Evolutionary conservation across 2,329 filamentous ascomycete genomes (phyloP), one percentile per base, ranked within the genome.

Genomic region (Fusarium illudens): DNA sequence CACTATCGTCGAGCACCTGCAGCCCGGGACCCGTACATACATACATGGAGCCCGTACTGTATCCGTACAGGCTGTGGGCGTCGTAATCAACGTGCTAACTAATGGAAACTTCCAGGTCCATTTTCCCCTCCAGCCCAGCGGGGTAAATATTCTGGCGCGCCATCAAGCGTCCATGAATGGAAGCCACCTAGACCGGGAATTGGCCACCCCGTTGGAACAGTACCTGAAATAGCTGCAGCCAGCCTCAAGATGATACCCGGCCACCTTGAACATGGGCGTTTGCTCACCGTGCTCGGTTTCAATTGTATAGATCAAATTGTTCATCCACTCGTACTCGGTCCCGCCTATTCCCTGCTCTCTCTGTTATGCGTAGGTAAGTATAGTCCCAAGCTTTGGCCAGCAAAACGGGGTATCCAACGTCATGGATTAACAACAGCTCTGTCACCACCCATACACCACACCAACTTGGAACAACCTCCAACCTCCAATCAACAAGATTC

Each of bases 371-470:
- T 34, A 22, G 17, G n/a, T 10, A 17, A n/a, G 36, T 20, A 17
- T 5, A 19, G 27, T 12, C 11, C 49, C 15, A 34, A 51, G 49
- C 49, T 34, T 25, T 34, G 30, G 30, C 30, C 49, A 17, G 13
- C 32, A 36, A 32, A 17, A 9, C 8, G n/a, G 3, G 12, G 30
- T 12, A 25, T 17, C 15, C 13, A 50, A 36, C 32, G 49, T 51
- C 65, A 67, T 67, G 37, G 51, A 30, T 30, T 25, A 59, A 49
- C 58, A 60, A 58, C n/a, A n/a, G n/a, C n/a, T 19, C 17, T 62
- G 33, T 42, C 50, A 44, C 22, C 29, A n/a, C 17, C 34, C 17
- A 49, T n/a, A 34, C 46, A 32, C 29, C 46, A 33, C 20, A 49
- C 46, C 17, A 29, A 33, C 33, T 34, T 36, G 49, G 46, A 49